Conservation (phyloP, 2,329 filamentous ascomycete species). For the Alternaria dauci region DNA sequence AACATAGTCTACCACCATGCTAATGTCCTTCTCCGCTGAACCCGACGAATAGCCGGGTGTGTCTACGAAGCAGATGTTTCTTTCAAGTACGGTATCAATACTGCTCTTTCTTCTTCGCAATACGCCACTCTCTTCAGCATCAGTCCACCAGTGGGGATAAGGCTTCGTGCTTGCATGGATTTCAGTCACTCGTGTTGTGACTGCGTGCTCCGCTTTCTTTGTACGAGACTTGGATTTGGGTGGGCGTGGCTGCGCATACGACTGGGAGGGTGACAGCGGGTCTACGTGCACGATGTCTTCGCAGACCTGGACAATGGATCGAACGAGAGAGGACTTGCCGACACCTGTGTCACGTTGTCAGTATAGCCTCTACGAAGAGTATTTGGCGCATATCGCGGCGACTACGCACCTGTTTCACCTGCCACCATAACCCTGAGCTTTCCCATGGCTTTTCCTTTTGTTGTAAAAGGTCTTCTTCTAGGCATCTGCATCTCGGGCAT, state of each 20-base stretch:
- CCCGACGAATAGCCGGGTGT: conserved; percentile 69
- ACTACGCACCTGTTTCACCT: conserved; percentile 72
- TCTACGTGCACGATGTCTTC: conserved; percentile 96
- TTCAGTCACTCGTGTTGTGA: conserved; percentile 49
- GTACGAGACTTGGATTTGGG: conserved; percentile 38
- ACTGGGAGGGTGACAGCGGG: conserved; percentile 56
- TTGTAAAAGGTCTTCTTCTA: conserved; percentile 85
- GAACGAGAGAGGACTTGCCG: conserved; percentile 90
- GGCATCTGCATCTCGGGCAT: conserved; percentile 98
- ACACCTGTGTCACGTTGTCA: conserved; percentile 63
- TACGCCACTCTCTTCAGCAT: conserved; percentile 71
- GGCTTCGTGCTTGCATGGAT: conserved; percentile 61
- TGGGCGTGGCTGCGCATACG: conserved; percentile 35
- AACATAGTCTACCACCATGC: conserved; percentile 69
- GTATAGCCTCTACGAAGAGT: neutral
- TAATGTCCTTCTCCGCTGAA: conserved; percentile 46
- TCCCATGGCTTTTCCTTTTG: conserved; percentile 82
- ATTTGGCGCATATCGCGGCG: neutral
- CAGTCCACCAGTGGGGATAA: conserved; percentile 89
- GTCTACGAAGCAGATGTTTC: conserved; percentile 94
- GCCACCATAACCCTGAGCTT: conserved; percentile 89
- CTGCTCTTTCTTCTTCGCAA: conserved; percentile 70
- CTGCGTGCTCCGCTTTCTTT: conserved; percentile 28
- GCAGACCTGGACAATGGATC: conserved; percentile 84
- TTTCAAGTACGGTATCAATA: conserved; percentile 80